Evolutionary conservation across 768 basidiomycete species (phyloP).

Genomic region (Amanita pallidorosea): DNA sequence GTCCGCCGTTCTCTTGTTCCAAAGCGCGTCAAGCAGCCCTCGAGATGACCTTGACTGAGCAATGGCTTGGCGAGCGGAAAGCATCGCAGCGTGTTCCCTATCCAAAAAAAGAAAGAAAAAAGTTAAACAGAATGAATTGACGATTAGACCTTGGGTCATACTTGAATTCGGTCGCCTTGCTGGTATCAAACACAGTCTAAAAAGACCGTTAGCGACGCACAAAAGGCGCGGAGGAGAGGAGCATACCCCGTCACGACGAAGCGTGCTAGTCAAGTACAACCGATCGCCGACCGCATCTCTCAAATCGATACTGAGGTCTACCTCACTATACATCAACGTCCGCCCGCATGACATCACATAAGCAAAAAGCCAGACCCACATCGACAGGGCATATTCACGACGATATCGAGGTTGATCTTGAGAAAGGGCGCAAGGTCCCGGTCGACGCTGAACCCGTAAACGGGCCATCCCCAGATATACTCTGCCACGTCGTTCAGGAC

Average conservation of each 20-base stretch:
- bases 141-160: slow-evolving; percentile 15
- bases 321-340: not conserved
- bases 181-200: slow-evolving; percentile 70
- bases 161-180: slow-evolving; percentile 69
- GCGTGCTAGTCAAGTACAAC: slow-evolving; percentile 65
- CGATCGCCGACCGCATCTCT: slow-evolving; percentile 92
- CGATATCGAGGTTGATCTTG: slow-evolving; percentile 85
- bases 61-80: slow-evolving; percentile 62
- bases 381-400: slow-evolving; percentile 87
- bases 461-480: slow-evolving; percentile 90
- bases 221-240: not conserved
- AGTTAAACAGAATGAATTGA: not conserved
- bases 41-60: slow-evolving; percentile 67
- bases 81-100: slow-evolving; percentile 52
- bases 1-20: slow-evolving; percentile 28
- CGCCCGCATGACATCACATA: not conserved
- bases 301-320: slow-evolving; percentile 81
- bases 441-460: slow-evolving; percentile 85
- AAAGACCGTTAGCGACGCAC: not conserved
- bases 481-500: slow-evolving; percentile 86
- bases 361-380: slow-evolving; percentile 43
- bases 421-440: slow-evolving; percentile 45
- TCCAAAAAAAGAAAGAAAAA: not conserved
- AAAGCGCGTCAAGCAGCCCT: slow-evolving; percentile 54
- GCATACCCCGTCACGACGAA: slow-evolving; percentile 78